Conservation (phyloP, 2,329 filamentous ascomycete genomes). For the Didymella arachidicola region DNA sequence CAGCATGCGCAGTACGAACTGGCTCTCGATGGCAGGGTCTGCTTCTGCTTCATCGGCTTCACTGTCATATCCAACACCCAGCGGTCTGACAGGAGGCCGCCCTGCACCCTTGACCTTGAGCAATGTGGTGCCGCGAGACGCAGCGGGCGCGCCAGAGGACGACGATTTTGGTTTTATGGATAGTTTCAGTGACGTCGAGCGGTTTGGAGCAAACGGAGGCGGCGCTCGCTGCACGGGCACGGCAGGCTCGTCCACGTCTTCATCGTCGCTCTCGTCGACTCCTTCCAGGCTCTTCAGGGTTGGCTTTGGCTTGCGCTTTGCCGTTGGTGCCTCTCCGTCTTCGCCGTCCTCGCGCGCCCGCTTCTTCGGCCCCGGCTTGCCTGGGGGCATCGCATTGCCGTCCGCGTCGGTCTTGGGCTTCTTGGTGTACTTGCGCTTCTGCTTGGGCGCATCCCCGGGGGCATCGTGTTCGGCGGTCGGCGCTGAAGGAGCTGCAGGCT, state of each 20-base stretch:
- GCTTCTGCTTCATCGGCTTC: constrained; percentile 89
- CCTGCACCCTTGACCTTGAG: constrained; percentile 48
- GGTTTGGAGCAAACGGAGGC: constrained; percentile 22
- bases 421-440: constrained; percentile 55
- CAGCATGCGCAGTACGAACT: constrained; percentile 87
- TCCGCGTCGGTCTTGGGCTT: constrained; percentile 48
- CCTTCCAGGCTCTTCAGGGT: constrained; percentile 44
- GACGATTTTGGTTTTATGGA: constrained; percentile 44
- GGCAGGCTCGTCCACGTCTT: constrained; percentile 33
- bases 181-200: constrained; percentile 41
- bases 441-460: constrained; percentile 47
- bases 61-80: constrained; percentile 93
- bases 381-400: constrained; percentile 33
- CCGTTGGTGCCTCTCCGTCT: constrained; percentile 33
- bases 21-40: constrained; percentile 88
- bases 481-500: constrained; percentile 28
- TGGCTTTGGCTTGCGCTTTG: constrained; percentile 49
- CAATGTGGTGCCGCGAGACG: constrained; percentile 33
- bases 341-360: constrained; percentile 48
- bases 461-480: constrained; percentile 39
- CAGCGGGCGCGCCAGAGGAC: constrained; percentile 20
- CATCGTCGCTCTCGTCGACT: constrained; percentile 35
- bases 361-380: constrained; percentile 46
- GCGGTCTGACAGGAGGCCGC: constrained; percentile 59
- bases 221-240: constrained; percentile 5